phyloP scores from a whole-genome alignment of 2,329 filamentous ascomycete species.

The Pyrenophora tritici-repentis region DNA sequence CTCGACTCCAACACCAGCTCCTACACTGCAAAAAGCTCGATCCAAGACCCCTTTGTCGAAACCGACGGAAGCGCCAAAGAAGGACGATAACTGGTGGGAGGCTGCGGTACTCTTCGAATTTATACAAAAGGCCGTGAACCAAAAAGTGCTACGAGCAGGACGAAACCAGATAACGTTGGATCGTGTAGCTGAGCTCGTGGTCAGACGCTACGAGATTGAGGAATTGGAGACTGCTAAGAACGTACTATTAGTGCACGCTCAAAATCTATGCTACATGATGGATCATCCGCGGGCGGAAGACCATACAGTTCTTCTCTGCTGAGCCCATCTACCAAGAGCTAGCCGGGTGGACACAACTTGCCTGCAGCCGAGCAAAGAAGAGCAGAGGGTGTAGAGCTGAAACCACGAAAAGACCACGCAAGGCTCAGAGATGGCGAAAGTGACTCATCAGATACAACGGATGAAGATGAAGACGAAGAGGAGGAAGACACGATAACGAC shows the following conservation, averaged over 20 bases:
- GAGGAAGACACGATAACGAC: constrained; percentile 21
- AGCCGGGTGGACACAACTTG: constrained; percentile 29
- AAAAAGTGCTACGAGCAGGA: constrained; percentile 33
- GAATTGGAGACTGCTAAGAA: constrained; percentile 38
- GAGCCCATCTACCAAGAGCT: constrained; percentile 44
- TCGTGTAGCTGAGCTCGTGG: constrained; percentile 40
- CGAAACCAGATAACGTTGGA: constrained; percentile 41
- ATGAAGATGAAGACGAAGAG: constrained; percentile 20
- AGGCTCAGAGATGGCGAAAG: constrained; percentile 29
- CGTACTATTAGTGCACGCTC: constrained; percentile 44
- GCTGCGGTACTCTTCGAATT: constrained; percentile 47
- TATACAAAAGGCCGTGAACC: constrained; percentile 47
- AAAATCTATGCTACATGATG: constrained; percentile 48
- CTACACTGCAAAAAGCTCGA: constrained; percentile 6
- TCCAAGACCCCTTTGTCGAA: constrained; percentile 15
- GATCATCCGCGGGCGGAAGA: constrained; percentile 42
- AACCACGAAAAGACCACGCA: constrained; percentile 36
- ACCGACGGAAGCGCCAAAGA: constrained; percentile 33
- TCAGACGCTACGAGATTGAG: constrained; percentile 46
- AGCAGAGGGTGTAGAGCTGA: constrained; percentile 37
- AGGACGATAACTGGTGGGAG: constrained; percentile 49
- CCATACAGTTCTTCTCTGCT: constrained; percentile 32
- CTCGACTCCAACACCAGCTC: constrained; percentile 5
- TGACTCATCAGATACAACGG: constrained; percentile 32
- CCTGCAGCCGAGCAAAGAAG: constrained; percentile 38